Percentiles rank a stretch among this genome's conserved stretches.
Conservation (phyloP, 148 eudicot species). For the Chenopodium quinoa region DNA sequence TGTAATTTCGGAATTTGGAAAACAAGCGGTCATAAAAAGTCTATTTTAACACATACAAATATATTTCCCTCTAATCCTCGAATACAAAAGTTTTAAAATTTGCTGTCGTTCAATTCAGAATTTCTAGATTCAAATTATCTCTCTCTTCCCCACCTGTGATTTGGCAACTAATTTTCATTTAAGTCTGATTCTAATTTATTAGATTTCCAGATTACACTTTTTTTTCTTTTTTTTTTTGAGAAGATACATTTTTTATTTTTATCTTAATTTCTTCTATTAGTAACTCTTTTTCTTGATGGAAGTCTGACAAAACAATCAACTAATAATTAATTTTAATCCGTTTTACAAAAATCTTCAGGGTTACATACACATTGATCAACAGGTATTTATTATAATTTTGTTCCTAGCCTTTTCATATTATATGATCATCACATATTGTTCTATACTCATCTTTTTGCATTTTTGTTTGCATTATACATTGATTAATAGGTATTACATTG, state of each 20-base stretch:
- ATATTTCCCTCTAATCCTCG: background rate
- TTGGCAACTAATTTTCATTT: background rate
- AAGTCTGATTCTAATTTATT: background rate
- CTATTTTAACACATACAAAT: background rate
- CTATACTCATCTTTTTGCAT: background rate
- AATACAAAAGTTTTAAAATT: background rate
- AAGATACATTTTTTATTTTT: no score
- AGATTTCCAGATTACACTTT: background rate
- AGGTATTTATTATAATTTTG: constrained; percentile 1
- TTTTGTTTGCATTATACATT: background rate
- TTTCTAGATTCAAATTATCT: constrained; percentile 7
- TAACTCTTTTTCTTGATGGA: background rate
- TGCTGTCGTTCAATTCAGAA: constrained; percentile 4
- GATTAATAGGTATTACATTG: background rate
- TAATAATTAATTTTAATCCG: background rate
- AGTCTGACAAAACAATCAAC: background rate
- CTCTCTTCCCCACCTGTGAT: constrained; percentile 2
- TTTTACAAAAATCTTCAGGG: background rate
- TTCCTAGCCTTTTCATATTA: background rate
- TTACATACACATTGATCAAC: constrained; percentile 14
- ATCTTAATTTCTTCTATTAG: background rate
- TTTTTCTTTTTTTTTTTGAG: background rate
- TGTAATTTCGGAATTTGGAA: background rate
- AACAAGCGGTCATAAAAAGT: constrained; percentile 9
- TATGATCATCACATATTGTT: background rate